phyloP scores from a whole-genome alignment of 2,329 filamentous ascomycete genomes.

The Hawksworthiomyces lignivorus region DNA sequence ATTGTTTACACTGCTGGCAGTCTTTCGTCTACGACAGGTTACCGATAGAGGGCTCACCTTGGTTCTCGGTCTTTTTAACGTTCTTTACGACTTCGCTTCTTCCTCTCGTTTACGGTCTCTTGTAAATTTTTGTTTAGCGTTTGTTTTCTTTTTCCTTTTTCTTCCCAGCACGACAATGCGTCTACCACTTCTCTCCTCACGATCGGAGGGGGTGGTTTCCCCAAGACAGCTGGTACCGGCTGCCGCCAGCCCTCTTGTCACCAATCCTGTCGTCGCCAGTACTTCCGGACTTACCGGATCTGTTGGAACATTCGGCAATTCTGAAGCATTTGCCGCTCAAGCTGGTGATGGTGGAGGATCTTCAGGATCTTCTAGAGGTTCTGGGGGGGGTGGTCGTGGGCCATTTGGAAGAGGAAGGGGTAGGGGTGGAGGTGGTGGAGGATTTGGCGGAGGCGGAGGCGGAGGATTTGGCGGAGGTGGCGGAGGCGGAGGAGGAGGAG shows the following conservation, averaged over 20 bases:
- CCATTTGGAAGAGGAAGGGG: background rate
- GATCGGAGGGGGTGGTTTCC: background rate
- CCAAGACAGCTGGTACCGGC: background rate
- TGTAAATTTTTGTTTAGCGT: background rate
- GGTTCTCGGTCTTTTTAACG: too few species aligned
- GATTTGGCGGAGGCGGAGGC: background rate
- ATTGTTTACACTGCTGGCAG: slow-evolving; percentile 4
- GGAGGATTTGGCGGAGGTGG: background rate
- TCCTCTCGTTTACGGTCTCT: background rate
- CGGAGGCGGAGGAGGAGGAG: background rate
- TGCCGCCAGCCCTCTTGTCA: too few species aligned
- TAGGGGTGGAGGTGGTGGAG: background rate
- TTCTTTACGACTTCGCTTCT: background rate
- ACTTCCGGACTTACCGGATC: too few species aligned
- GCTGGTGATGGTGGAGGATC: background rate
- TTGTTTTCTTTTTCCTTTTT: background rate
- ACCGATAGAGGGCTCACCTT: background rate
- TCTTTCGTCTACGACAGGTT: background rate
- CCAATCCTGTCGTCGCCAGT: too few species aligned
- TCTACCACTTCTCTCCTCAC: background rate
- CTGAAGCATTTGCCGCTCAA: background rate
- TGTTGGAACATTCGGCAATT: too few species aligned
- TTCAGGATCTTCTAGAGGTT: too few species aligned
- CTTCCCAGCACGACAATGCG: background rate
- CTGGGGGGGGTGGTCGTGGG: too few species aligned